Percentiles rank a stretch among this genome's conserved stretches.
Conservation (phyloP, 129 eudicot genomes). For the Glebionis coronaria region DNA sequence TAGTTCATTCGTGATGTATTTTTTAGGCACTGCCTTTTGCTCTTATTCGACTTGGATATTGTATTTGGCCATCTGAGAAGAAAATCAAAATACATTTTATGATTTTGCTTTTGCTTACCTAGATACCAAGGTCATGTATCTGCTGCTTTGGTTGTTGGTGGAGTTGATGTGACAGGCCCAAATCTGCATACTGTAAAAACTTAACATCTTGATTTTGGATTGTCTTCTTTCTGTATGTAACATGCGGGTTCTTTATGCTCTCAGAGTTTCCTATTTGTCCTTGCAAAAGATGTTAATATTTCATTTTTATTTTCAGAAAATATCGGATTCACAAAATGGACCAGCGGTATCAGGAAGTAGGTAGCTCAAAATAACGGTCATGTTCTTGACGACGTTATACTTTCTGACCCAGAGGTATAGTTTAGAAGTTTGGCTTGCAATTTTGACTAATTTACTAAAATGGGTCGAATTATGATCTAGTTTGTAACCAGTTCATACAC, state of each 20-base stretch:
- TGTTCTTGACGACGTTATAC: slow-evolving; percentile 80
- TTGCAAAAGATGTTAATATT: background rate
- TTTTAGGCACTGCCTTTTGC: too few species aligned
- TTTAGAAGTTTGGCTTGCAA: background rate
- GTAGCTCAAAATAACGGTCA: slow-evolving; percentile 92
- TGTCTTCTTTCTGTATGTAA: slow-evolving; percentile 75
- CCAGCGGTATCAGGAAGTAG: slow-evolving; percentile 93
- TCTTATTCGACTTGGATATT: too few species aligned
- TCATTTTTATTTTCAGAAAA: slow-evolving; percentile 41
- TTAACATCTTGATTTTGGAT: slow-evolving; percentile 92
- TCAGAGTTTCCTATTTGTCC: background rate
- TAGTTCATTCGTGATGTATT: too few species aligned
- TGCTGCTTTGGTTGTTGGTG: slow-evolving; percentile 93
- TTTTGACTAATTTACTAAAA: background rate
- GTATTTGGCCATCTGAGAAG: too few species aligned
- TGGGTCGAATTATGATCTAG: background rate
- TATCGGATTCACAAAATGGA: slow-evolving; percentile 87
- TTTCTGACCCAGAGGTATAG: slow-evolving; percentile 75
- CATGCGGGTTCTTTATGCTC: slow-evolving; percentile 5
- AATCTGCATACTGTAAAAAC: slow-evolving; percentile 89
- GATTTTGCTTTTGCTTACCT: slow-evolving; percentile 11
- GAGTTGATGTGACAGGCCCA: slow-evolving; percentile 85
- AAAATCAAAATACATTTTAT: slow-evolving; percentile 15
- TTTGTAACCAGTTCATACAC: too few species aligned
- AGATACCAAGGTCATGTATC: slow-evolving; percentile 89